Conservation (phyloP, 306 rosid species). For the Pterocarpus macrocarpus region DNA sequence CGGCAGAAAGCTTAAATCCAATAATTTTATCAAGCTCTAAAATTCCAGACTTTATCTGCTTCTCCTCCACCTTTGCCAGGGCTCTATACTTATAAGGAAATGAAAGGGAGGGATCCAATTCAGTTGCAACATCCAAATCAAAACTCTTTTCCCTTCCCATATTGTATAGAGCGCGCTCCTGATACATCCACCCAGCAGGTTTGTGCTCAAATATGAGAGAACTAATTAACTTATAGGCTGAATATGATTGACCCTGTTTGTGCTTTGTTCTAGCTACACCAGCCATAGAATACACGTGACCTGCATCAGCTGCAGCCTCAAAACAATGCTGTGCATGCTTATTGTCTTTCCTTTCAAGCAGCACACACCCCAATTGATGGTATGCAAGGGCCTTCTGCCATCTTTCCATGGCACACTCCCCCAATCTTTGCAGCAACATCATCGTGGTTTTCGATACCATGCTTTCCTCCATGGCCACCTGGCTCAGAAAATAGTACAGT, state of each 20-base stretch:
- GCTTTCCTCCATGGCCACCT: constrained; percentile 77
- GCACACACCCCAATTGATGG: constrained; percentile 77
- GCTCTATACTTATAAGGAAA: constrained; percentile 76
- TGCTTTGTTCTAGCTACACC: constrained; percentile 75
- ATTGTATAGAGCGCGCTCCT: constrained; percentile 74
- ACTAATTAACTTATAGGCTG: constrained; percentile 70
- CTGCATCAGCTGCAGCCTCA: constrained; percentile 67
- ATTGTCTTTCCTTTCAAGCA: constrained; percentile 69
- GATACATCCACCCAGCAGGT: constrained; percentile 89
- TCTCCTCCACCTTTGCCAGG: constrained; percentile 63
- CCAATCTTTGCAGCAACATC: constrained; percentile 71
- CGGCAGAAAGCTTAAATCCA: constrained; percentile 72
- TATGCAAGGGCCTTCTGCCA: constrained; percentile 76
- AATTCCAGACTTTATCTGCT: constrained; percentile 64
- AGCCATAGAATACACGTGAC: constrained; percentile 74
- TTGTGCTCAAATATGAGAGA: constrained; percentile 66
- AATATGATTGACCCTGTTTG: constrained; percentile 70
- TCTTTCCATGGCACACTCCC: constrained; percentile 59
- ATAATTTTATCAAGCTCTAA: constrained; percentile 69
- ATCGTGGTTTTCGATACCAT: constrained; percentile 65
- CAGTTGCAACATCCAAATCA: constrained; percentile 76
- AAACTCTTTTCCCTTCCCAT: constrained; percentile 65
- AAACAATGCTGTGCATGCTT: constrained; percentile 59
- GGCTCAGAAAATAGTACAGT: constrained; percentile 75
- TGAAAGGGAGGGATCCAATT: constrained; percentile 72